phyloP scores from a whole-genome alignment of 169 alveolate species.

The Babesia caballi region DNA sequence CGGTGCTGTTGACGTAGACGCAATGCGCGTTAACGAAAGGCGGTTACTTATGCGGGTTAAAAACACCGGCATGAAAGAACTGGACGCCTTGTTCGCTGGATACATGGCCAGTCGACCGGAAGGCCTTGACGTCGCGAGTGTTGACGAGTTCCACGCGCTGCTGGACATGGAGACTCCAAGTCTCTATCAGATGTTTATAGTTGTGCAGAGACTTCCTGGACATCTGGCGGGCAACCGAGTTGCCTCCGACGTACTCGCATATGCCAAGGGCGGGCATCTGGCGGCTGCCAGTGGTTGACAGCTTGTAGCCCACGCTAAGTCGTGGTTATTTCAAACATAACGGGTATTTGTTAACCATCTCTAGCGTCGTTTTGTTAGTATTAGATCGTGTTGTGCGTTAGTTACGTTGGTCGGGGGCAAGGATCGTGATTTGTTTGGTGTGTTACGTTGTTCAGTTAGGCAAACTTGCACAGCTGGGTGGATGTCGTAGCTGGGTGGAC shows the following conservation, averaged over 20 bases:
- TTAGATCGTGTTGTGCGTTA: too few relatives aligned
- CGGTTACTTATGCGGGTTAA: conserved; percentile 37
- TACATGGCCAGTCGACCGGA: conserved; percentile 1
- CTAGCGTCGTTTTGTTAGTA: too few relatives aligned
- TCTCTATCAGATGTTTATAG: conserved; percentile 3
- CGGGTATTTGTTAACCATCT: too few relatives aligned
- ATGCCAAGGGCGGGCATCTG: neutral
- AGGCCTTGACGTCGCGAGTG: neutral
- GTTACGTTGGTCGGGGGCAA: too few relatives aligned
- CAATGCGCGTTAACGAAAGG: neutral
- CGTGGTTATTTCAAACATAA: too few relatives aligned
- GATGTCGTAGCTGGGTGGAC: too few relatives aligned
- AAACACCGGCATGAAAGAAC: conserved; percentile 66
- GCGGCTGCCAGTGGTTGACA: too few relatives aligned
- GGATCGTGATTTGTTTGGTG: too few relatives aligned
- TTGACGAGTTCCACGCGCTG: conserved; percentile 7
- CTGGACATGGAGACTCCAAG: conserved; percentile 23
- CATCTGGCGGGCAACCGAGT: neutral
- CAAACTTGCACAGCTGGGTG: too few relatives aligned
- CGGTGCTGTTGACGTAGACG: neutral
- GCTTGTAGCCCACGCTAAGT: too few relatives aligned
- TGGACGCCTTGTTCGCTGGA: conserved; percentile 34
- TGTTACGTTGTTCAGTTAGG: too few relatives aligned
- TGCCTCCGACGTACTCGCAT: neutral
- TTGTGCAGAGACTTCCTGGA: neutral